Base-by-base conservation (phyloP, 768 basidiomycete species). In the Punctularia strigosozonata region DNA sequence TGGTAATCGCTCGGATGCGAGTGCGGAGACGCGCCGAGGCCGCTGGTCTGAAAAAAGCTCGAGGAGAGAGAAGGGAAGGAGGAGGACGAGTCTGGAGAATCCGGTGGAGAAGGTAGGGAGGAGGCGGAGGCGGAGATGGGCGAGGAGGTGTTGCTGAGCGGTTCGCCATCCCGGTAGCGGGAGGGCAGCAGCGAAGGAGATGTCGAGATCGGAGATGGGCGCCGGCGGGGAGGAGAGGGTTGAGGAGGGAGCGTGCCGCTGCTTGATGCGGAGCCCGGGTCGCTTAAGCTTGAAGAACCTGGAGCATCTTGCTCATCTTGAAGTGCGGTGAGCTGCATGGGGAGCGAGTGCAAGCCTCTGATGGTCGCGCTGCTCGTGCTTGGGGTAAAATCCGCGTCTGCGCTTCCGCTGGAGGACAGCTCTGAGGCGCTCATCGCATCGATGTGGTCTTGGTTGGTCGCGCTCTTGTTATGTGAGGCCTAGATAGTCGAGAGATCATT, bases 21-120 rank as follows among this genome's bases (percentile, higher is more conserved):
- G 35, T 72, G 76, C 0, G 71, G 74, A 2, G 75, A 80, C 44
- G 77, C 80, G 1, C 73, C 73, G 10, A 77, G 77, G 0, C 71
- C 76, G 7, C 80, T 83, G 23, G 79, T 81, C 61, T 81, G 83
- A 61, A 84, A 80, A 65, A 82, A 82, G 1, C 78, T 80, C 2
- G 78, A 81, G 14, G 75, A 71, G 10, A 81, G 73, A 1, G 79
- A 81, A 1, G 81, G 81, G 3, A 83, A 62, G 4, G 81, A 83
- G 1, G 81, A 83, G 28, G 75, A 59, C 1, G 77, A 79, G 36
- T 66, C 75, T 6, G 72, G 65, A 30, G 71, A 66, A 1, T 72
- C 68, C 30, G 77, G 71, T 8, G 73, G 70, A 6, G 79, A 78
- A 14, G 73, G 72, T 31, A 69, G 55, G 2, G 62, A 56, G 43